phyloP scores from a whole-genome alignment of 306 rosid species.

The Rosa chinensis region DNA sequence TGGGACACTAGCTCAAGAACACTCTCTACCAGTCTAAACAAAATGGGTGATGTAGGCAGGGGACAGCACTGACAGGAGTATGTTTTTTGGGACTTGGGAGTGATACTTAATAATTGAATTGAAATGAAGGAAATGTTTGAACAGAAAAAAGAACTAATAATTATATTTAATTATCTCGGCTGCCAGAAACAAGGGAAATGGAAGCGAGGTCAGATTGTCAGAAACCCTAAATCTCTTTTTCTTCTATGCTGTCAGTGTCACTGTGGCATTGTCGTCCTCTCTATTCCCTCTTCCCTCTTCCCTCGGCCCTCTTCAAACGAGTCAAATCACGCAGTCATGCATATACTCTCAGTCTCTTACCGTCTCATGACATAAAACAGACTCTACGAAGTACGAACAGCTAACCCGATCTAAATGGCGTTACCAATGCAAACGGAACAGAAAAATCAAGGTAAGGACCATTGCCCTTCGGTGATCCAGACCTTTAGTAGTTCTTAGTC shows the following conservation, averaged over 20 bases:
- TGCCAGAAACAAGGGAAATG: too few relatives aligned
- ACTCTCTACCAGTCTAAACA: background rate
- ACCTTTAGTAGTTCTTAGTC: background rate
- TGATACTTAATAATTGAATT: too few relatives aligned
- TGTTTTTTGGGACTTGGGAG: background rate
- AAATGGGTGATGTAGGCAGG: background rate
- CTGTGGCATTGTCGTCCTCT: background rate
- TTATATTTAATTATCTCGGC: too few relatives aligned
- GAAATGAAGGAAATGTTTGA: background rate
- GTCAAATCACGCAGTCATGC: background rate
- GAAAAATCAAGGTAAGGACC: background rate
- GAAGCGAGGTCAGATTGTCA: background rate
- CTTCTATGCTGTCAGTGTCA: background rate
- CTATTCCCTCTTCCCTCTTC: background rate
- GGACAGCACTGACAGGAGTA: background rate
- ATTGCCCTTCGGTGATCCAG: background rate
- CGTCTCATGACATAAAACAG: background rate
- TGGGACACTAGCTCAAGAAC: background rate
- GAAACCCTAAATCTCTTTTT: background rate
- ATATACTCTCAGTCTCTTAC: background rate
- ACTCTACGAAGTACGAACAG: background rate
- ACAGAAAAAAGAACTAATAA: too few relatives aligned
- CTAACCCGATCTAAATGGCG: background rate
- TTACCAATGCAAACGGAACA: background rate
- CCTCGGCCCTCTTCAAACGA: background rate